phyloP scores from a whole-genome alignment of 768 basidiomycete genomes.

The Mrakia hoshinonis region DNA sequence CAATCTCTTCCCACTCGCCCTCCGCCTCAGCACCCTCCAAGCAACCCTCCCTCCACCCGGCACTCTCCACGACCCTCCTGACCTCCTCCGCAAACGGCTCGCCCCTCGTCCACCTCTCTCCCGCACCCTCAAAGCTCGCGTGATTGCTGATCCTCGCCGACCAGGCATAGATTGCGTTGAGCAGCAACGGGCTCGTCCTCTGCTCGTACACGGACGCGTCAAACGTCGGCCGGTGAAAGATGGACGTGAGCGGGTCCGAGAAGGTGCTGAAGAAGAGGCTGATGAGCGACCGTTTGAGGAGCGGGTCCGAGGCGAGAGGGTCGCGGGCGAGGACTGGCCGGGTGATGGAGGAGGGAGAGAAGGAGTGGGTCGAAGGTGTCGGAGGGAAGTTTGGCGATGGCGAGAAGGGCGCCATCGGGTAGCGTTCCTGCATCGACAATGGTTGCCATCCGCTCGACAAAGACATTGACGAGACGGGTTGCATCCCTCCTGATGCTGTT shows the following conservation, averaged over 20 bases:
- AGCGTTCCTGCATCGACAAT: not conserved
- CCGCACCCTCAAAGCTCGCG: not conserved
- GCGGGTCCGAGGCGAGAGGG: not conserved
- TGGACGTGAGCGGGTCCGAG: conserved; percentile 18
- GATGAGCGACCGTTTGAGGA: conserved; percentile 25
- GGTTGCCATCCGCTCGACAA: not conserved
- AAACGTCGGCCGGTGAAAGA: conserved; percentile 24
- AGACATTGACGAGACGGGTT: not conserved
- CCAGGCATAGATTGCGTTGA: conserved; percentile 21
- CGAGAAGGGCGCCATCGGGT: not conserved
- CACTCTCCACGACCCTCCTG: not conserved
- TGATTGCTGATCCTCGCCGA: conserved; percentile 18
- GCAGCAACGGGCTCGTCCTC: not conserved
- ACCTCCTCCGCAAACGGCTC: conserved; percentile 18
- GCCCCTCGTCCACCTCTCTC: conserved; percentile 11
- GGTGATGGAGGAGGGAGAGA: not conserved
- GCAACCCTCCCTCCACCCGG: conserved; percentile 2
- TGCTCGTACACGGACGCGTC: not conserved
- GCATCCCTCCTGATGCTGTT: no score
- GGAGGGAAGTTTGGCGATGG: not conserved
- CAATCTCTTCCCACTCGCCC: conserved; percentile 8
- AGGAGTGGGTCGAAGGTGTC: not conserved
- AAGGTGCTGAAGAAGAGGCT: conserved; percentile 19
- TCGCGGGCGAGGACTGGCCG: not conserved
- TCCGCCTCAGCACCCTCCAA: not conserved